These are phyloP conservation scores for Emmonsia crescens DNA, from an alignment of 2,329 filamentous ascomycete genomes.

Conservation along the genomic window DNA sequence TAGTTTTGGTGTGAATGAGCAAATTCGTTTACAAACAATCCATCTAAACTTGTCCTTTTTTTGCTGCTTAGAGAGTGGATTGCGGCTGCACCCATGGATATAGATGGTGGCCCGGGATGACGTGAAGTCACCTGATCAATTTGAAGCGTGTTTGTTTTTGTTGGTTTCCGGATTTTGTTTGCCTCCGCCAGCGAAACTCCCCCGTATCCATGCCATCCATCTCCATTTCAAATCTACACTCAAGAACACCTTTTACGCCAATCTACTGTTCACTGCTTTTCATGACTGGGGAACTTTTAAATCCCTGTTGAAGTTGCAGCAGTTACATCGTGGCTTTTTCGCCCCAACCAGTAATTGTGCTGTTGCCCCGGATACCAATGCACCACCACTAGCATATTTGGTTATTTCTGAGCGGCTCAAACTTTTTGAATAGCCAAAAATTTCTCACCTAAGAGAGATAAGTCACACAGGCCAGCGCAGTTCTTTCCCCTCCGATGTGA, in stretches of 20 bases:
- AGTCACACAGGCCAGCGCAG: background rate
- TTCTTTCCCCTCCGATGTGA: background rate
- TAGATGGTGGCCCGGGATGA: background rate
- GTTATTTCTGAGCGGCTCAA: background rate
- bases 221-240: too few species aligned
- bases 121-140: background rate
- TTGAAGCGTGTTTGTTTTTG: background rate
- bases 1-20: background rate
- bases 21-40: background rate
- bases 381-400: background rate
- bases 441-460: background rate
- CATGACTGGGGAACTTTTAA: background rate
- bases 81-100: too few species aligned
- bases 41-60: too few species aligned
- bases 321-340: background rate
- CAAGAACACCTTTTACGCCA: background rate
- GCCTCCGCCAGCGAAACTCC: background rate
- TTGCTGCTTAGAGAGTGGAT: background rate
- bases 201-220: background rate
- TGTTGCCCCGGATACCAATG: conserved; percentile 32
- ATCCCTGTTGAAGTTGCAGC: background rate
- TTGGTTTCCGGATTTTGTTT: background rate
- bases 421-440: too few species aligned
- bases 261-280: background rate
- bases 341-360: background rate